A percentile compares a stretch with the other conserved stretches of the same genome.
phyloP scores from a whole-genome alignment of 106 monocot species.

The Dendrobium chrysotoxum region DNA sequence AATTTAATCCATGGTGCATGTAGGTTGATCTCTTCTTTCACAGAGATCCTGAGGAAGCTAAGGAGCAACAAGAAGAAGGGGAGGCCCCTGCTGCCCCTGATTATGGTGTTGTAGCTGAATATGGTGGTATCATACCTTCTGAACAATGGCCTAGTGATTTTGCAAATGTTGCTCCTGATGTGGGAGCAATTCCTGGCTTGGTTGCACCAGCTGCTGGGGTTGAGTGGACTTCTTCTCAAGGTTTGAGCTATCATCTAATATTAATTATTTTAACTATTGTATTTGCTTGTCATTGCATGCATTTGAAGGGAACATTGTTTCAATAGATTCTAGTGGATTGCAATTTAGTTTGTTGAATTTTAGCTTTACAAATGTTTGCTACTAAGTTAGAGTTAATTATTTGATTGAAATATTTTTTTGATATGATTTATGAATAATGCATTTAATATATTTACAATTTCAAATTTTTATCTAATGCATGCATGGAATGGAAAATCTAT shows the following conservation, averaged over 20 bases:
- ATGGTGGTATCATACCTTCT: constrained; percentile 9
- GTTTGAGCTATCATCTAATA: constrained; percentile 1
- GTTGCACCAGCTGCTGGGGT: constrained; percentile 19
- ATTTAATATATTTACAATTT: too few relatives aligned
- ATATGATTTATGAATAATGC: too few relatives aligned
- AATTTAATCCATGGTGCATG: not conserved
- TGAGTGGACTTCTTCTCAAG: constrained; percentile 30
- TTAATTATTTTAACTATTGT: too few relatives aligned
- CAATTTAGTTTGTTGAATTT: too few relatives aligned
- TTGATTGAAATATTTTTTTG: too few relatives aligned
- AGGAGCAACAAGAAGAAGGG: constrained; percentile 67
- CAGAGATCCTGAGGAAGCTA: constrained; percentile 75
- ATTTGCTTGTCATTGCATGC: too few relatives aligned
- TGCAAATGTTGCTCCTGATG: constrained; percentile 8
- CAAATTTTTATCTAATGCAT: too few relatives aligned
- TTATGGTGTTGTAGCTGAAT: constrained; percentile 41
- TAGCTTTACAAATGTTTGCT: too few relatives aligned
- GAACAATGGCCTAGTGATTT: constrained; percentile 27
- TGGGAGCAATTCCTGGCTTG: not conserved
- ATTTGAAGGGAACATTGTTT: too few relatives aligned
- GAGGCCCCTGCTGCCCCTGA: constrained; percentile 41
- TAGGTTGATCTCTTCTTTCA: constrained; percentile 89
- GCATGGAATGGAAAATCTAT: too few relatives aligned
- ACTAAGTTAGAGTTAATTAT: too few relatives aligned
- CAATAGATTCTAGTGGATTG: too few relatives aligned